Evolutionary conservation across 2,329 filamentous ascomycete species (phyloP).

Genomic region (Botryotinia convoluta): DNA sequence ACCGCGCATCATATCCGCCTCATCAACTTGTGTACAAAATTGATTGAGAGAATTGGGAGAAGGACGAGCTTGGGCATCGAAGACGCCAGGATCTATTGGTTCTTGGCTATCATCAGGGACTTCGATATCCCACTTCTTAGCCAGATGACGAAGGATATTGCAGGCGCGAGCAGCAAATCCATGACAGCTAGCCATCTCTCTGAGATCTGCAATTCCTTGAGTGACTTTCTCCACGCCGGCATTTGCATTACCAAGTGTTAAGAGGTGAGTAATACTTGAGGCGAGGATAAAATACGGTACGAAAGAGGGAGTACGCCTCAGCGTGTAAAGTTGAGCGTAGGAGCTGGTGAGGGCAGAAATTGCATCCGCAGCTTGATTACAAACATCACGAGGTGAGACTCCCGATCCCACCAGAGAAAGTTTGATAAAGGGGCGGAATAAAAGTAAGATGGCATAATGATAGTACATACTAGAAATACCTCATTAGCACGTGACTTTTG

Average conservation of each 20-base stretch:
- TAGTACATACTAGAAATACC: constrained; percentile 61
- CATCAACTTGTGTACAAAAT: constrained; percentile 31
- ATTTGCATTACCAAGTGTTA: constrained; percentile 31
- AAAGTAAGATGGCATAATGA: constrained; percentile 66
- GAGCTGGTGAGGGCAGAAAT: constrained; percentile 39
- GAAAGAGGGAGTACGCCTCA: constrained; percentile 38
- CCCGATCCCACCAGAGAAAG: constrained; percentile 31
- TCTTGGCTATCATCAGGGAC: constrained; percentile 44
- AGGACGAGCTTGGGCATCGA: constrained; percentile 29
- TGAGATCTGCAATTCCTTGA: constrained; percentile 56
- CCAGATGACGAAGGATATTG: constrained; percentile 54
- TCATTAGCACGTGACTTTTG: neutral
- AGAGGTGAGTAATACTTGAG: constrained; percentile 33
- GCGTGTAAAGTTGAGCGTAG: constrained; percentile 36
- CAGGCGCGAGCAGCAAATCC: constrained; percentile 33
- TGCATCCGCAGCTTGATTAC: constrained; percentile 38
- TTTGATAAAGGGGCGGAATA: constrained; percentile 63
- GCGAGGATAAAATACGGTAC: constrained; percentile 38
- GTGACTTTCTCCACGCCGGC: constrained; percentile 44
- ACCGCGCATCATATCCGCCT: constrained; percentile 37
- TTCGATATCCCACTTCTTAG: constrained; percentile 57
- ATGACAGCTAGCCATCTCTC: constrained; percentile 54
- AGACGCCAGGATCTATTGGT: constrained; percentile 37
- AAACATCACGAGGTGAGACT: constrained; percentile 36
- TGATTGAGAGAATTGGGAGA: constrained; percentile 26